Evolutionary conservation across 345 rosid genomes (phyloP).

Genomic region (Syzygium aromaticum): DNA sequence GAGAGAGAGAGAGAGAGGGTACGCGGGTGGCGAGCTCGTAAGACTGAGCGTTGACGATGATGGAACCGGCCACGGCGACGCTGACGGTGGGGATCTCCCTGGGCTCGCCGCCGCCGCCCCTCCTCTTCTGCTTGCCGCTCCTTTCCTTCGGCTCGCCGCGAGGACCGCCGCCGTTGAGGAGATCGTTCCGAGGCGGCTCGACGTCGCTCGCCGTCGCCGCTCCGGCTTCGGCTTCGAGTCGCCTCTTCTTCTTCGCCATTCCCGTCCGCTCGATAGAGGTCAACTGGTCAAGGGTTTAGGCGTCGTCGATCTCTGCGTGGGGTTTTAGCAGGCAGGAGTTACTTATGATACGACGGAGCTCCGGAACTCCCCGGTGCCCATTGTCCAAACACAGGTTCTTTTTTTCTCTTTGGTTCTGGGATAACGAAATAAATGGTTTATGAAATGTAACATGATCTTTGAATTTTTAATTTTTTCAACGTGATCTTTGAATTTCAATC

Average conservation of each 20-base stretch:
- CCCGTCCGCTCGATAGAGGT: neutral
- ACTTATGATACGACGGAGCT: neutral
- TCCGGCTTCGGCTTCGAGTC: conserved; percentile 9
- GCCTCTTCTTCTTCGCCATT: conserved; percentile 65
- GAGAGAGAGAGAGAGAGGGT: conserved; percentile 3
- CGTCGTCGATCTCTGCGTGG: neutral
- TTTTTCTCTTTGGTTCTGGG: neutral
- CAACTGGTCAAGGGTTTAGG: neutral
- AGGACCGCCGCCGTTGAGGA: conserved; percentile 22
- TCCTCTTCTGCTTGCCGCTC: conserved; percentile 18
- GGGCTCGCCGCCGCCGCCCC: conserved; percentile 7
- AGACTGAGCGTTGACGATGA: conserved; percentile 89
- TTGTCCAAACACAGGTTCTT: neutral
- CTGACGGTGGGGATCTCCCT: conserved; percentile 51
- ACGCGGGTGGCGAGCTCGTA: conserved; percentile 93
- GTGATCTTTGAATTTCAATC: no score
- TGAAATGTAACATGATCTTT: no score
- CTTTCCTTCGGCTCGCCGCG: neutral
- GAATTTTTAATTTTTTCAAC: no score
- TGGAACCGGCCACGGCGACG: conserved; percentile 90
- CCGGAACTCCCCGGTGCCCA: neutral
- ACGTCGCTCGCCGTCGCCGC: neutral
- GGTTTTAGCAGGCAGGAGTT: neutral
- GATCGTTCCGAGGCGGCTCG: conserved; percentile 5
- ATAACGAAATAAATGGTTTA: neutral